Base-by-base conservation (phyloP, 371 early-diverging fungal species). In the Mortierella sp. region DNA sequence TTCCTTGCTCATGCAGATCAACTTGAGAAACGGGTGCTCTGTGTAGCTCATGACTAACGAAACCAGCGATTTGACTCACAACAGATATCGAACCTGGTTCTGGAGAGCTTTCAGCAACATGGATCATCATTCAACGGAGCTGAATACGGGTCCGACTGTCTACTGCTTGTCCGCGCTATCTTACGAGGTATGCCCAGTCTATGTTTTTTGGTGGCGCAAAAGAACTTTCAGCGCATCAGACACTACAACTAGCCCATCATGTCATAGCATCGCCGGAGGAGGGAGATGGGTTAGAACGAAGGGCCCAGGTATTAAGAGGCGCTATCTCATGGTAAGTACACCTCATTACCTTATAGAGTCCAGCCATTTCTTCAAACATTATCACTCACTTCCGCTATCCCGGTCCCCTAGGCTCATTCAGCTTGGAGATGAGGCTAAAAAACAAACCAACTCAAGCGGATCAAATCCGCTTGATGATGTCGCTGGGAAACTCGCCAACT, bases 231-330 rank as follows among this genome's bases (percentile, higher is more conserved):
- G n/a, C n/a, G n/a, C n/a, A n/a, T n/a, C 19, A 14, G 23, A 38
- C 21, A 16, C n/a, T 23, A 27, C 19, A 18, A 2, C 9, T 8
- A 24, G 0, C 26, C 2, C 12, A 30, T 23, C 30, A 10, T 13
- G 5, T 31, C 26, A 16, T 81, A 85, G 86, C 83, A 2, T 82
- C 84, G 6, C 84, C 86, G 0, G 65, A 78, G 2, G 72, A 73
- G 41, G 69, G 69, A 7, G 55, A 49, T 4, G 70, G 81, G 38
- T 21, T 60, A 1, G 19, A 61, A 31, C 62, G 83, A 34, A 61
- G 84, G 21, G 47, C 60, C 24, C 57, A 73, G n/a, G 70, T 84
- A 3, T 46, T 83, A 27, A 71, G 80, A 43, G 69, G 70, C 19
- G 54, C 79, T 0, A 58, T 83, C 23, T 57, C 72, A 43, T 86